Conservation (phyloP, 1,139 yeast genomes). For the Arxiozyma heterogenica region DNA sequence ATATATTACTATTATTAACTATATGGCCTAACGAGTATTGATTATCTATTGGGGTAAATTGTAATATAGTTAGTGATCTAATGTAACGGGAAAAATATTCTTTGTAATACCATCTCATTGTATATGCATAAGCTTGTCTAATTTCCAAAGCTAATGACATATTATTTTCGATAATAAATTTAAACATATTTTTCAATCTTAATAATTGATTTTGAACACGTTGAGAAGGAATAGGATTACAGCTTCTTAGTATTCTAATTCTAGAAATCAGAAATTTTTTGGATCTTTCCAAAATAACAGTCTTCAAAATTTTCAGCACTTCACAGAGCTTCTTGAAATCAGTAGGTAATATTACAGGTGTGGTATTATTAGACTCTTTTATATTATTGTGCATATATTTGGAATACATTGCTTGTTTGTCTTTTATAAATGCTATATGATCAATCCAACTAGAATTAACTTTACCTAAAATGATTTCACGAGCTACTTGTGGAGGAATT, state of each 20-base stretch:
- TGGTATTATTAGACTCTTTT: conserved; percentile 2
- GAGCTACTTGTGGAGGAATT: conserved; percentile 60
- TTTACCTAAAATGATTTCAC: conserved; percentile 41
- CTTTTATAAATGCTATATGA: conserved; percentile 47
- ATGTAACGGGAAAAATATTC: conserved; percentile 72
- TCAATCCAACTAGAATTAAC: conserved; percentile 50
- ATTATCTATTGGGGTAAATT: conserved; percentile 44
- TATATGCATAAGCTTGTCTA: conserved; percentile 68
- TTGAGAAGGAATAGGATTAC: conserved; percentile 52
- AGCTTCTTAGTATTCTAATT: conserved; percentile 54
- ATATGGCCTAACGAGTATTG: conserved; percentile 32
- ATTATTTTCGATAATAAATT: conserved; percentile 48
- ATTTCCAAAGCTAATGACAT: conserved; percentile 67
- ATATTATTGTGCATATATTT: conserved; percentile 26
- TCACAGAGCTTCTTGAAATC: conserved; percentile 23
- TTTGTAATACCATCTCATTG: conserved; percentile 89
- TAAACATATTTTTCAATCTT: conserved; percentile 49
- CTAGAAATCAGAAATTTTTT: conserved; percentile 57
- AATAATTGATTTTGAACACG: conserved; percentile 61
- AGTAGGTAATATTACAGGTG: conserved; percentile 15
- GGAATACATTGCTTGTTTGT: conserved; percentile 44
- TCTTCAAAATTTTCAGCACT: conserved; percentile 32
- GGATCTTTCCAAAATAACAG: conserved; percentile 56
- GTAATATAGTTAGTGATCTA: conserved; percentile 61
- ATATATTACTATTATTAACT: conserved; percentile 16